Conservation (phyloP, 306 rosid species). For the Malus sylvestris region DNA sequence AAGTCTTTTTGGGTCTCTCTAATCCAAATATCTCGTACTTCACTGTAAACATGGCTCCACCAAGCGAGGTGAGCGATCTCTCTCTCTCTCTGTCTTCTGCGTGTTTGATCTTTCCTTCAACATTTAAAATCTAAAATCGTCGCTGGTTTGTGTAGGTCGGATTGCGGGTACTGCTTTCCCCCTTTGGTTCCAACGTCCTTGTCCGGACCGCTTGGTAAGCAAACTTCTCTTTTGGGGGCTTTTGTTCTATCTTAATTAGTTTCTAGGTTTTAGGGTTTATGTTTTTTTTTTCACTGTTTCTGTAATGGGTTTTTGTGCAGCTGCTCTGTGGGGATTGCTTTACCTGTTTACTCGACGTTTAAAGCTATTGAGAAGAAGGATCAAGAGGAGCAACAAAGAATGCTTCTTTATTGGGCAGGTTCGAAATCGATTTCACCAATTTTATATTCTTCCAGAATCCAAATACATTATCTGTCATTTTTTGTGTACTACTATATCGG, state of each 20-base stretch:
- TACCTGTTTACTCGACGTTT: conserved; percentile 52
- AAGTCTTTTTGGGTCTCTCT: too few species aligned
- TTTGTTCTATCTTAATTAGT: neutral
- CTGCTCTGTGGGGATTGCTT: conserved; percentile 43
- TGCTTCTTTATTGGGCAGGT: conserved; percentile 63
- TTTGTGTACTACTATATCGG: neutral
- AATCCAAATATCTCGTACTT: too few species aligned
- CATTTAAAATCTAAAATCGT: neutral
- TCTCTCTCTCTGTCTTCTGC: neutral
- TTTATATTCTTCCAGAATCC: neutral
- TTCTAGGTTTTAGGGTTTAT: neutral
- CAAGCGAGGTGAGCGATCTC: conserved; percentile 9
- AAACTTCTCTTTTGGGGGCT: neutral
- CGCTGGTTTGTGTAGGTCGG: conserved; percentile 27
- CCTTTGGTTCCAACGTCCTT: conserved; percentile 34
- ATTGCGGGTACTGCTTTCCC: conserved; percentile 31
- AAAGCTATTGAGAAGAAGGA: conserved; percentile 55
- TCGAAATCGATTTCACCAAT: neutral
- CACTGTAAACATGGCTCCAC: conserved; percentile 3
- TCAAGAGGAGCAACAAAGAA: conserved; percentile 33
- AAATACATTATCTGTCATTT: neutral
- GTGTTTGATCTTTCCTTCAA: neutral
- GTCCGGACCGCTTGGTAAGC: conserved; percentile 49
- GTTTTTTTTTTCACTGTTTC: neutral
- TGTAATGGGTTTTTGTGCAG: conserved; percentile 15